Percentiles rank a stretch among this genome's conserved stretches.
Conservation (phyloP, 2,329 filamentous ascomycete genomes). For the Xylariales sp. region DNA sequence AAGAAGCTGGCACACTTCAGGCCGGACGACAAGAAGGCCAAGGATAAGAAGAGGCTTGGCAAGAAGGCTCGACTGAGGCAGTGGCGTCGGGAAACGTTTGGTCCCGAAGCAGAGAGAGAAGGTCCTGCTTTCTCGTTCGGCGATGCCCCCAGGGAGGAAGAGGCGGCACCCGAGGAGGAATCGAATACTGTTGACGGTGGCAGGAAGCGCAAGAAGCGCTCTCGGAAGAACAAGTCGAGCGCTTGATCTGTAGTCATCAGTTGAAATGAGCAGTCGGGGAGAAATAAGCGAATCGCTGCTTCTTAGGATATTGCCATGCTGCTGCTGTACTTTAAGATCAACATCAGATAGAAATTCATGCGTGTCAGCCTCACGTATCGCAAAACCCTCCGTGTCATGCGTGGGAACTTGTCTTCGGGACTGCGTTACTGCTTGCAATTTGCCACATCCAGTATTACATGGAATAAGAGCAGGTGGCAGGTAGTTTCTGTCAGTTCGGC, state of each 20-base stretch:
- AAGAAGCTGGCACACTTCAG: conserved; percentile 94
- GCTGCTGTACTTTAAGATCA: too few species aligned
- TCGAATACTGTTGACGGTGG: conserved; percentile 30
- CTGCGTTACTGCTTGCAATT: too few species aligned
- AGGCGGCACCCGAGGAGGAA: conserved; percentile 17
- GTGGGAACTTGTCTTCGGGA: too few species aligned
- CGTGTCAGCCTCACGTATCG: too few species aligned
- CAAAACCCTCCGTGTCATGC: too few species aligned
- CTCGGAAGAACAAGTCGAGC: conserved; percentile 5
- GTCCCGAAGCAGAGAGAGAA: conserved; percentile 49
- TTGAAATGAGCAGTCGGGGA: too few species aligned
- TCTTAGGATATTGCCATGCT: too few species aligned
- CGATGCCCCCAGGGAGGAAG: conserved; percentile 22
- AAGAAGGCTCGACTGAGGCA: conserved; percentile 89
- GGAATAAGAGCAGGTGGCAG: too few species aligned
- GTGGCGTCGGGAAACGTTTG: conserved; percentile 70
- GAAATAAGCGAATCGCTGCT: too few species aligned
- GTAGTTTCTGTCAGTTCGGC: too few species aligned
- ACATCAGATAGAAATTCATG: too few species aligned
- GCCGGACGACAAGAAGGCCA: conserved; percentile 81
- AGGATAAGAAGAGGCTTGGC: conserved; percentile 80
- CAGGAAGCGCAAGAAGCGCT: conserved; percentile 27
- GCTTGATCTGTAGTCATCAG: neutral
- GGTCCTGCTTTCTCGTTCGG: conserved; percentile 57
- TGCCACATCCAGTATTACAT: too few species aligned